phyloP scores from a whole-genome alignment of 75 land plant genomes.

The Sequoia sempervirens region DNA sequence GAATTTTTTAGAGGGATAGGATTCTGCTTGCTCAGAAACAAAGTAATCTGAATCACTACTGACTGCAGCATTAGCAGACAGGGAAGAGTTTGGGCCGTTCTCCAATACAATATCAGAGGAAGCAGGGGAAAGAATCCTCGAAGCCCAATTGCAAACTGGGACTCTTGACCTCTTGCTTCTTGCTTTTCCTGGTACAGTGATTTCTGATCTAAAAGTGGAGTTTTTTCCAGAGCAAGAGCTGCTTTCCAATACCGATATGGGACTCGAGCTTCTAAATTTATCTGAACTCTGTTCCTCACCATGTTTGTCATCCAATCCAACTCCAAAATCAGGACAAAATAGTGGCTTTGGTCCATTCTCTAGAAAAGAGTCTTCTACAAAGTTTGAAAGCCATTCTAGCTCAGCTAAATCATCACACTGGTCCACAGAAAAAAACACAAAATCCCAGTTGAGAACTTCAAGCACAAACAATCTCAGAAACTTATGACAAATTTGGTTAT shows the following conservation, averaged over 20 bases:
- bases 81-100: not conserved
- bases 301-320: not conserved
- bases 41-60: not conserved
- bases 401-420: slow-evolving; percentile 72
- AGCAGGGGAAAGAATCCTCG: slow-evolving; percentile 24
- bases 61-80: not conserved
- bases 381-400: slow-evolving; percentile 71
- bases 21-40: slow-evolving; percentile 17
- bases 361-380: slow-evolving; percentile 61
- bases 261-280: slow-evolving; percentile 49
- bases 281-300: slow-evolving; percentile 13
- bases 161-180: slow-evolving; percentile 61
- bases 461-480: not conserved
- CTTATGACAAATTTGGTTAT: not conserved
- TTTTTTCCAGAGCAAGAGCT: slow-evolving; percentile 26
- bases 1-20: slow-evolving; percentile 12
- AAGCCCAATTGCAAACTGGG: slow-evolving; percentile 36
- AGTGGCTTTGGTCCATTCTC: slow-evolving; percentile 9
- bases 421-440: not conserved
- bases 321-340: slow-evolving; percentile 1
- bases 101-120: slow-evolving; percentile 13
- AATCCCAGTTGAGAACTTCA: not conserved
- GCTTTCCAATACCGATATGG: slow-evolving; percentile 68
- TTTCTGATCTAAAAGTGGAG: slow-evolving; percentile 13
- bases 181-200: slow-evolving; percentile 20